These are phyloP conservation scores for Cercospora sojina DNA, from an alignment of 2,329 filamentous ascomycete species.

Conservation along the genomic window DNA sequence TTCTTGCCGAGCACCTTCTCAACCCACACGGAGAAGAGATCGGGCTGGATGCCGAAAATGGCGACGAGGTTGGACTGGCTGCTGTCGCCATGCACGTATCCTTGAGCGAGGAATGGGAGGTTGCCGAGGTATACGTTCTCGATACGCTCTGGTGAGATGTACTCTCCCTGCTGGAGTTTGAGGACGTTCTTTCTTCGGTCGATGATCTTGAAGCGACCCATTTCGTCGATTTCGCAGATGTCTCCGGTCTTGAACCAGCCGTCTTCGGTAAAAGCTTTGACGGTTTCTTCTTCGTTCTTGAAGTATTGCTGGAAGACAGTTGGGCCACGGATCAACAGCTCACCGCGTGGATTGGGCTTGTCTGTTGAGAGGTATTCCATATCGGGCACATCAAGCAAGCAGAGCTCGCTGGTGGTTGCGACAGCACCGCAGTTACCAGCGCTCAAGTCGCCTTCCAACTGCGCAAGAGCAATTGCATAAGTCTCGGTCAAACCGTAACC, in stretches of 20 bases:
- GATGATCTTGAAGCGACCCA: slow-evolving; percentile 87
- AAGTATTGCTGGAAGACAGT: slow-evolving; percentile 83
- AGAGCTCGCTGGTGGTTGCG: slow-evolving; percentile 67
- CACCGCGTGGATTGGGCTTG: slow-evolving; percentile 84
- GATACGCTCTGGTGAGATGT: slow-evolving; percentile 94
- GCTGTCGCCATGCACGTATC: slow-evolving; percentile 87
- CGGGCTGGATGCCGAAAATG: slow-evolving; percentile 84
- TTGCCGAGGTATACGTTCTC: slow-evolving; percentile 91
- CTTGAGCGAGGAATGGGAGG: slow-evolving; percentile 72
- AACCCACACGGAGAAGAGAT: slow-evolving; percentile 77
- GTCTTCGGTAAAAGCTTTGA: slow-evolving; percentile 75
- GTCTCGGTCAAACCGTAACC: slow-evolving; percentile 95
- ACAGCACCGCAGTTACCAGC: slow-evolving; percentile 80
- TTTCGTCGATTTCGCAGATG: slow-evolving; percentile 78
- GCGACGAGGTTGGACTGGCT: slow-evolving; percentile 78
- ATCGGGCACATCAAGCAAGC: slow-evolving; percentile 83
- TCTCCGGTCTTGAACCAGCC: slow-evolving; percentile 98
- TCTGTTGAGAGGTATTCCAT: slow-evolving; percentile 90
- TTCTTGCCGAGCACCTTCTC: slow-evolving; percentile 67
- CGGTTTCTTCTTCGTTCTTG: slow-evolving; percentile 84
- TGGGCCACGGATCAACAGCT: slow-evolving; percentile 80
- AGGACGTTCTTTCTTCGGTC: slow-evolving; percentile 99
- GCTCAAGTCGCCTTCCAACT: slow-evolving; percentile 68
- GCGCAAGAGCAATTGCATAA: slow-evolving; percentile 73
- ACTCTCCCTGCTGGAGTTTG: slow-evolving; percentile 96